Conservation (phyloP, 2,329 filamentous ascomycete genomes). For the Venturia asperata region DNA sequence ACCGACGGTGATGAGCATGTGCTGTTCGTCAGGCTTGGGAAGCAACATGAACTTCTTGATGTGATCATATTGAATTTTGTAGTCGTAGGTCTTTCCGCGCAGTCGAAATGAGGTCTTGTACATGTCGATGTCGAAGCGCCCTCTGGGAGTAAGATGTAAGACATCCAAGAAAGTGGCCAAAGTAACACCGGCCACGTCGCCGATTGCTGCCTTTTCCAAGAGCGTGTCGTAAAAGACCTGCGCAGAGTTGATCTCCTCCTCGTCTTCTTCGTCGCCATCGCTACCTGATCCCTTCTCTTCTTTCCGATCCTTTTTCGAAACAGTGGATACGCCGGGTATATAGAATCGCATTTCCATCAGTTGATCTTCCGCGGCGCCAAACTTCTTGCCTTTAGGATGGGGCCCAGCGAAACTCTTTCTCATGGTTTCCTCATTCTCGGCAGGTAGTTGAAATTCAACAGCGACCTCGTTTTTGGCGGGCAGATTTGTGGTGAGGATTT, state of each 20-base stretch:
- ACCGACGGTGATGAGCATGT: constrained; percentile 89
- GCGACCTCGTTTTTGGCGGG: constrained; percentile 97
- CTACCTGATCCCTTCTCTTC: constrained; percentile 55
- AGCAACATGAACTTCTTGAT: constrained; percentile 99
- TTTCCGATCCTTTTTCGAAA: constrained; percentile 59
- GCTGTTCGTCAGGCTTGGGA: constrained; percentile 95
- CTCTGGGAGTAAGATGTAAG: constrained; percentile 93
- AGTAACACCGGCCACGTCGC: constrained; percentile 96
- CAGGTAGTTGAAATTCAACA: constrained; percentile 80
- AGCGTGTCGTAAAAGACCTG: constrained; percentile 97
- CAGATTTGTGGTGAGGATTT: constrained; percentile 95
- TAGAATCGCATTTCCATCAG: constrained; percentile 99
- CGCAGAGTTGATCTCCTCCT: constrained; percentile 86
- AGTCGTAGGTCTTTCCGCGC: constrained; percentile 98
- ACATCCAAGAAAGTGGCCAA: constrained; percentile 97
- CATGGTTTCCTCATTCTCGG: constrained; percentile 59
- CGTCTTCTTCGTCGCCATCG: constrained; percentile 49
- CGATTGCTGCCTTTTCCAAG: constrained; percentile 98
- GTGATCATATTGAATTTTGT: constrained; percentile 97
- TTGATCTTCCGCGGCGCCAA: constrained; percentile 81
- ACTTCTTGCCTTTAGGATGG: constrained; percentile 74
- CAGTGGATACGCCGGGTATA: constrained; percentile 68
- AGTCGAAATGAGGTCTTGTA: constrained; percentile 96
- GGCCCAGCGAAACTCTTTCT: constrained; percentile 69
- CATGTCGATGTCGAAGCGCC: constrained; percentile 99